Conservation (phyloP, 176 grass and related monocot genomes). For the Alloteropsis semialata region DNA sequence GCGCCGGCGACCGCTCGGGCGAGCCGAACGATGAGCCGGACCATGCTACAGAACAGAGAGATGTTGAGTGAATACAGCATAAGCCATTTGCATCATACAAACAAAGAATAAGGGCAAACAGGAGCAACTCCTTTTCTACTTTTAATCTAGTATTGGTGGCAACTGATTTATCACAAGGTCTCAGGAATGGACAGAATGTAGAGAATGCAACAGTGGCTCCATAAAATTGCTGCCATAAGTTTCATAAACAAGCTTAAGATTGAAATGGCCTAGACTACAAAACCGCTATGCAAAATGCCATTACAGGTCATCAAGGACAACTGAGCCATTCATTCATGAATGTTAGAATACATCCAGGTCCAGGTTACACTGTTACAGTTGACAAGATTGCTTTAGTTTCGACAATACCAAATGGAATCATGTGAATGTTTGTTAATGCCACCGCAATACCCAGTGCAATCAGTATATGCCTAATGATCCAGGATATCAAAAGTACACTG, state of each 20-base stretch:
- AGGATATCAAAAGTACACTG: not conserved
- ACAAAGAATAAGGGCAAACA: not conserved
- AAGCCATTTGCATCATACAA: not conserved
- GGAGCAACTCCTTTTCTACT: not conserved
- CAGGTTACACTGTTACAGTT: not conserved
- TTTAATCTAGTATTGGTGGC: constrained; percentile 3
- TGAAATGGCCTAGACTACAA: not conserved
- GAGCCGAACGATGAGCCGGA: too few relatives aligned
- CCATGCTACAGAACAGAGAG: not conserved
- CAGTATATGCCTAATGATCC: not conserved
- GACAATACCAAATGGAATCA: not conserved
- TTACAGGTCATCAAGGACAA: not conserved
- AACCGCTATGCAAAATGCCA: not conserved
- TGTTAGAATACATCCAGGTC: not conserved
- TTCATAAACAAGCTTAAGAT: not conserved
- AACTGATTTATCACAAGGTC: not conserved
- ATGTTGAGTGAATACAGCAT: constrained; percentile 12
- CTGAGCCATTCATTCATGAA: not conserved
- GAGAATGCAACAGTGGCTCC: not conserved
- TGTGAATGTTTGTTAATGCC: not conserved
- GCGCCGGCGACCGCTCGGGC: too few relatives aligned
- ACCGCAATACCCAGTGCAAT: not conserved
- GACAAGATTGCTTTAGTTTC: not conserved
- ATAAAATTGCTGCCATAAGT: not conserved
- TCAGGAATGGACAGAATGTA: not conserved